These are phyloP conservation scores for Calocera cornea DNA, from an alignment of 768 basidiomycete genomes.

Conservation along the genomic window DNA sequence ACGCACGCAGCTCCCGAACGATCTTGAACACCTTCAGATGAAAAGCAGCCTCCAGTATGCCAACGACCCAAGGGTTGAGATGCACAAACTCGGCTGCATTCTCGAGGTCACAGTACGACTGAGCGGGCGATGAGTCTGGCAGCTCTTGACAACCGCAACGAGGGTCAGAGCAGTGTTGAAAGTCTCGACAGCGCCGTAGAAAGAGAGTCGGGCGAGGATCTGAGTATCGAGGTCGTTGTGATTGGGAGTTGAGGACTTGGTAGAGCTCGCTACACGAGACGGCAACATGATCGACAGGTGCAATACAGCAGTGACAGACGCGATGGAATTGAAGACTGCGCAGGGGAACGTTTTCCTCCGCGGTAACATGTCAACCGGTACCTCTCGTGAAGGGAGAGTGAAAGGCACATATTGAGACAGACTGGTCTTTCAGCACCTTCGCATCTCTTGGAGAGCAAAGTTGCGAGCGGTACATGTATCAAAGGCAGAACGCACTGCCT, in stretches of 20 bases:
- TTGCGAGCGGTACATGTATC: too few relatives aligned
- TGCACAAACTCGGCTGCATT: background rate
- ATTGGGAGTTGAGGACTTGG: background rate
- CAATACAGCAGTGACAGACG: too few relatives aligned
- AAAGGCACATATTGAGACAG: too few relatives aligned
- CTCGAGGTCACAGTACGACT: background rate
- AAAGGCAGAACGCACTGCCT: too few relatives aligned
- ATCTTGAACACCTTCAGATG: background rate
- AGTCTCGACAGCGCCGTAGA: background rate
- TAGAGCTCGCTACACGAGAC: too few relatives aligned
- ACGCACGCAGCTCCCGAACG: background rate
- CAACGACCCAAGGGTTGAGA: background rate
- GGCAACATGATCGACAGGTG: too few relatives aligned
- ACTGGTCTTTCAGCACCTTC: too few relatives aligned
- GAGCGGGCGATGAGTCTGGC: background rate
- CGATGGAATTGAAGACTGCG: too few relatives aligned
- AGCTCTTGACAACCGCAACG: background rate
- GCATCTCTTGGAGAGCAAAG: too few relatives aligned
- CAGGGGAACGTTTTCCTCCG: too few relatives aligned
- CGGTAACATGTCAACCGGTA: too few relatives aligned
- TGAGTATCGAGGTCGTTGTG: background rate
- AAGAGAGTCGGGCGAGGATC: background rate
- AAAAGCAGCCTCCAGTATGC: background rate
- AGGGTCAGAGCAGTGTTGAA: background rate
- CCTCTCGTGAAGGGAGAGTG: too few relatives aligned